These are phyloP conservation scores for Globisporangium viniferum DNA, from an alignment of 352 stramenopile genomes.

Conservation along the genomic window DNA sequence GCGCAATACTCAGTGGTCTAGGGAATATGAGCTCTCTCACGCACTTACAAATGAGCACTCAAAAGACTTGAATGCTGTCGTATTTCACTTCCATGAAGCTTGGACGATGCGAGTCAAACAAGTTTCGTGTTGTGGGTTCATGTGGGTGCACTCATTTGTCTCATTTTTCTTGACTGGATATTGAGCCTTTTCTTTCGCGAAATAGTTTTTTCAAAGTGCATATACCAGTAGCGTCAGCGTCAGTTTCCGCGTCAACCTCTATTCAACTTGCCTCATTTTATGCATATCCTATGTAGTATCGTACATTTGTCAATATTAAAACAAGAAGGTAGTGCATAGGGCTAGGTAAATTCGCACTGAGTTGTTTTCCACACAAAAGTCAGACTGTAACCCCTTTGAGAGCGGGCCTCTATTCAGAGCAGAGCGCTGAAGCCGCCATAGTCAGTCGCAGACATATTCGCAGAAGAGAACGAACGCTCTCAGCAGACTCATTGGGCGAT, in stretches of 20 bases:
- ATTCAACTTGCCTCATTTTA: not conserved
- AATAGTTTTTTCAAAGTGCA: not conserved
- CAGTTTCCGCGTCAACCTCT: not conserved
- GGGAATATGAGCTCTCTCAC: too few relatives aligned
- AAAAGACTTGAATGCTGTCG: not conserved
- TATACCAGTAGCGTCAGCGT: not conserved
- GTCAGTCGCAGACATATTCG: not conserved
- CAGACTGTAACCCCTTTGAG: not conserved
- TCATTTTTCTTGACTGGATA: not conserved
- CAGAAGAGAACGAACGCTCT: constrained; percentile 1
- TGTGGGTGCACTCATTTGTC: not conserved
- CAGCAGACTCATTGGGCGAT: not conserved
- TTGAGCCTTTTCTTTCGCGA: not conserved
- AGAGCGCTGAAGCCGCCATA: not conserved
- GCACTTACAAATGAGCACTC: too few relatives aligned
- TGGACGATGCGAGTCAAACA: not conserved
- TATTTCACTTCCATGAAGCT: not conserved
- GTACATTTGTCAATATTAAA: not conserved
- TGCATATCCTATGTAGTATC: not conserved
- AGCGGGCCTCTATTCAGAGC: constrained; percentile 1
- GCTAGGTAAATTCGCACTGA: not conserved
- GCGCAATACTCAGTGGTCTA: too few relatives aligned
- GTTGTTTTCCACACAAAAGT: not conserved
- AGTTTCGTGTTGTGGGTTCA: not conserved
- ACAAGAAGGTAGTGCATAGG: not conserved